Evolutionary conservation across 179 eudicot genomes (phyloP), one percentile per base, ranked within the genome.

Genomic region (Beta lomatogona): DNA sequence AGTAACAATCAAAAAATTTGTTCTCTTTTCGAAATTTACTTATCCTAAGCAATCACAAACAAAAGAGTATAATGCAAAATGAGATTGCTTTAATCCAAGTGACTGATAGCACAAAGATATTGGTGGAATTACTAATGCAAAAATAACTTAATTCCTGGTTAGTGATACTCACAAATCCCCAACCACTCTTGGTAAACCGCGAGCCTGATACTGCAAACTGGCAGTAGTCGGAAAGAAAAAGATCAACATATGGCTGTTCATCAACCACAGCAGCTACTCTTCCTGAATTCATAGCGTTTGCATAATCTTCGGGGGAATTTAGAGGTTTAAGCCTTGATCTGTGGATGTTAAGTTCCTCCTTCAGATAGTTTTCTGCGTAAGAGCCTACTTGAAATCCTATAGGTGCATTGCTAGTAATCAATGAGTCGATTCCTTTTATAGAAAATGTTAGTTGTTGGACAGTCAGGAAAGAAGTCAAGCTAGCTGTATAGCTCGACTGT

Each of bases 401-500:
- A 8, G 61, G 83, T 19, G 36, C 84, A 36, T 61, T 76, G 76
- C 91, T 88, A n/a, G 86, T 71, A 41, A 79, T 80, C 86, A 92
- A 77, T 4, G 88, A 83, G 72, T 92, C 93, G 9, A 92, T 89
- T 53, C 95, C 93, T 78, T 81, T 85, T 44, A 91, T 91, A 69
- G 88, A 81, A 46, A 91, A 86, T 11, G 92, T 80, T 21, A 92
- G 85, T 77, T 89, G 92, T 65, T 91, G 89, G 66, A 88, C 93
- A 2, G 95, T 92, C 73, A 92, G 90, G 79, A 86, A 86, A 57
- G 93, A 92, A 16, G 91, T 90, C 86, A 92, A 72, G 87, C 92
- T 92, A 36, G 95, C 95, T 28, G 95, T 90, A 82, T 92, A 92
- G 79, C 92, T 92, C 45, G 93, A 92, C 77, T 87, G 91, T 57